These are phyloP conservation scores for Tuber umbilicatum DNA, from an alignment of 495 filamentous ascomycete genomes.

Conservation along the genomic window DNA sequence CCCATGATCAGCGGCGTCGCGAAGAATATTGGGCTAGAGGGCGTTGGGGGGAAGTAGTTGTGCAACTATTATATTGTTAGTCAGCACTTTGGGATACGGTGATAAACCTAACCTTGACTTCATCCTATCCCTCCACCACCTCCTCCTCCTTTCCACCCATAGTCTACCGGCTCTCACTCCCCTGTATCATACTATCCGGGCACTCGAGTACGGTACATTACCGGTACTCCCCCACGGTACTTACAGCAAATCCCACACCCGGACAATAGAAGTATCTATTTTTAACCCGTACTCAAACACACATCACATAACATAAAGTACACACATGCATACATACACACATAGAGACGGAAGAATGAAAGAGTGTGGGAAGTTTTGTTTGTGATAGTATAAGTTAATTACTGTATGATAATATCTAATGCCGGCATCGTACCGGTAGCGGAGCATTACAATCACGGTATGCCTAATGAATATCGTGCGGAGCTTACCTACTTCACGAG, in stretches of 20 bases:
- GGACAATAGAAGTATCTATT: not conserved
- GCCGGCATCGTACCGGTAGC: too few species aligned
- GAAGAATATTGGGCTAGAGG: too few species aligned
- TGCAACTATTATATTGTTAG: not conserved
- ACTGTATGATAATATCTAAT: too few species aligned
- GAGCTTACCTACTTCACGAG: not conserved
- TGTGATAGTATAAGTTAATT: not conserved
- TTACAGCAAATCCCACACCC: not conserved
- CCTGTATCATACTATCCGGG: not conserved
- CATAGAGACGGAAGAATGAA: not conserved
- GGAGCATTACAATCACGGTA: not conserved
- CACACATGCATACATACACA: too few species aligned
- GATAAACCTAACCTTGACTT: constrained; percentile 8
- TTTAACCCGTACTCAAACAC: not conserved
- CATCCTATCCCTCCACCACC: not conserved
- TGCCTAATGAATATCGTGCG: not conserved
- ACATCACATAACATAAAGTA: not conserved
- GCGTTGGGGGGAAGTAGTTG: too few species aligned
- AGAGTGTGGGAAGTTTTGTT: not conserved
- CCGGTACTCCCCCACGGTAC: not conserved
- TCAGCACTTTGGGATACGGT: not conserved
- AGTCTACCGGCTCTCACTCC: not conserved
- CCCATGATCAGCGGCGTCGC: not conserved
- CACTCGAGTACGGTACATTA: too few species aligned
- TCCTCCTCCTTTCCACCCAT: not conserved